phyloP scores from a whole-genome alignment of 2,329 filamentous ascomycete species.

The Penicillium sp. region DNA sequence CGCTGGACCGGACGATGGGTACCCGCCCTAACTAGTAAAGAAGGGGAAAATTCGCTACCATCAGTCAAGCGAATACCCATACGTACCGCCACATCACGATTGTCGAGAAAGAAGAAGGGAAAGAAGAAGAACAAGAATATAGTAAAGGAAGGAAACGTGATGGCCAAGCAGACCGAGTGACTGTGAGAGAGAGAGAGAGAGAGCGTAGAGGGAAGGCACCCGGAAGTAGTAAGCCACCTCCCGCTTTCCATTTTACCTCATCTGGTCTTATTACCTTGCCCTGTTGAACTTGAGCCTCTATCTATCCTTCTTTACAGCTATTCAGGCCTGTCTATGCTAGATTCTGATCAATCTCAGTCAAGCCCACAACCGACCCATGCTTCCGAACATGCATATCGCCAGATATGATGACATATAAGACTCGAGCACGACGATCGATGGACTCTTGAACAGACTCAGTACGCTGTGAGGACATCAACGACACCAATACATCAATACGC shows the following conservation, averaged over 20 bases:
- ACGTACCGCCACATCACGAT: too few species aligned
- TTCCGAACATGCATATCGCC: slow-evolving; percentile 8
- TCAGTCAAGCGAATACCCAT: too few species aligned
- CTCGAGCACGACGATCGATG: too few species aligned
- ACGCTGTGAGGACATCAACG: too few species aligned
- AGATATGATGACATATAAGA: background rate
- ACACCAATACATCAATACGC: too few species aligned
- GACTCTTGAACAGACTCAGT: too few species aligned
- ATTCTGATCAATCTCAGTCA: background rate
- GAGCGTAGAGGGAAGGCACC: background rate
- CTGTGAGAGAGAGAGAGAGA: background rate
- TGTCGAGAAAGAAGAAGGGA: background rate
- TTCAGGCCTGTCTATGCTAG: background rate
- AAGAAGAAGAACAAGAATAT: background rate
- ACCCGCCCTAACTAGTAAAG: background rate
- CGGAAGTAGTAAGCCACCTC: slow-evolving; percentile 9
- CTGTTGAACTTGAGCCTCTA: background rate
- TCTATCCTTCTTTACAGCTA: background rate
- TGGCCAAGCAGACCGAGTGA: too few species aligned
- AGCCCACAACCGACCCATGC: background rate
- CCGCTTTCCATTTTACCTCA: background rate
- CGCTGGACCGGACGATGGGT: slow-evolving; percentile 20
- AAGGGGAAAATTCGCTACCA: background rate
- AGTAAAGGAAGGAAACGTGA: background rate
- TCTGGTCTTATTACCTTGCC: background rate